Conservation (phyloP, 2,329 filamentous ascomycete species). For the Leptodontidium sp. region DNA sequence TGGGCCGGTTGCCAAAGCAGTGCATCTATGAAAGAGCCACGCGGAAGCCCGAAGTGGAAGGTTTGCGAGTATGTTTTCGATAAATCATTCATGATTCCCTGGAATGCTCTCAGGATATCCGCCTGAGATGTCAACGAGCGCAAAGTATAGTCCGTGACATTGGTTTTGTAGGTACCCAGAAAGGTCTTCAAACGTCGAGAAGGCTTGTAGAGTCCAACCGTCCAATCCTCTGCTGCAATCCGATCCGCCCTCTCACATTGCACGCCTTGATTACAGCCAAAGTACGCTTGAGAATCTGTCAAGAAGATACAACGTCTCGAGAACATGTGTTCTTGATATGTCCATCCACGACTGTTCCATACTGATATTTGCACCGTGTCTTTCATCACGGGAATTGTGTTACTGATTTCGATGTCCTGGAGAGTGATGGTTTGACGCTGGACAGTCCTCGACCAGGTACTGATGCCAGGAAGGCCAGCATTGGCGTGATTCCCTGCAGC, state of each 20-base stretch:
- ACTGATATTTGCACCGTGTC: conserved; percentile 18
- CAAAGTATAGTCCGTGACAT: conserved; percentile 17
- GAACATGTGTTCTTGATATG: conserved; percentile 19
- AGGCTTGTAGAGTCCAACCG: neutral
- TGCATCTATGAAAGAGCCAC: conserved; percentile 7
- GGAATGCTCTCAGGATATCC: conserved; percentile 21
- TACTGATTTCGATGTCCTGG: conserved; percentile 24
- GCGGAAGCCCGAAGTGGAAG: conserved; percentile 16
- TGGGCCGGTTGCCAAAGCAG: conserved; percentile 16
- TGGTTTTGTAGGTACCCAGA: neutral
- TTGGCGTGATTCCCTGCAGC: conserved; percentile 17
- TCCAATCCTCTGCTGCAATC: neutral
- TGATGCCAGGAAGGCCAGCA: conserved; percentile 21
- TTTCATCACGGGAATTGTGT: conserved; percentile 18
- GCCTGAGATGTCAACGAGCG: conserved; percentile 18
- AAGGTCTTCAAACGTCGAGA: neutral
- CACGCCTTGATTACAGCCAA: conserved; percentile 14
- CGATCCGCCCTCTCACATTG: conserved; percentile 9
- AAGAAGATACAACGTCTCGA: conserved; percentile 17
- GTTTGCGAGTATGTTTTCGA: conserved; percentile 9
- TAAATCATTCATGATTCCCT: conserved; percentile 17
- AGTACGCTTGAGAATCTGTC: conserved; percentile 19
- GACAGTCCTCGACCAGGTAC: conserved; percentile 10
- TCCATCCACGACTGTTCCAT: conserved; percentile 26
- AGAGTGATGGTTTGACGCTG: conserved; percentile 23